Base-by-base conservation (phyloP, 1,284 basidiomycete species). In the Ganoderma lingzhi region DNA sequence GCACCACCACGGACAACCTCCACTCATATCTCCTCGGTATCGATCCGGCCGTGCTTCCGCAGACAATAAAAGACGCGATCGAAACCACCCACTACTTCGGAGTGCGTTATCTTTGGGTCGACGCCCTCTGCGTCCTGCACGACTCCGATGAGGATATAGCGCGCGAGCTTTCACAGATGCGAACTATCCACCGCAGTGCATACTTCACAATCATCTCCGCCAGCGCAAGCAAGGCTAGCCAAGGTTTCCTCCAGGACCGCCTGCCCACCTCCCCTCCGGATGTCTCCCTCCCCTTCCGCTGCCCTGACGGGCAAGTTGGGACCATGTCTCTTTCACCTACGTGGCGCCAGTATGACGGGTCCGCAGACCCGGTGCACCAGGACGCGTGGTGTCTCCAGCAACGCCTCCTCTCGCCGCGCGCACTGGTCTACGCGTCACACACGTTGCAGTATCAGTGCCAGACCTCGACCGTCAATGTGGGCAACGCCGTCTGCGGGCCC, bases 311-410 rank as follows among this genome's bases (percentile, higher is more conserved):
- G 9, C 35, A 67, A 39, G 48, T 69, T 39, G 71, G 67, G 44
- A 59, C 63, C 12, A 58, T 72, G 55, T 62, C 32, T 17, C 59
- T 70, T 14, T 68, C 64, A 39, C 69, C 71, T 3, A 60, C 64
- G 3, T 69, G 62, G 65, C 63, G 63, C 15, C 65, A 65, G 60
- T 69, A 71, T 23, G 64, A 67, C 58, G 67, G 62, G 6, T 61
- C 65, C 2, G 23, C 58, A 2, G 71, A 69, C 53, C 64, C 70
- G 6, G 59, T 73, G 35, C 62, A 60, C 55, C 30, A 64, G 35
- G 70, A 70, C 3, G 72, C 65, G 1, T 73, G 72, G 72, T 73
- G 72, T 61, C 48, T 73, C 28, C 59, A 69, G 39, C 70, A 73
- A 56, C 61, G 61, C 28, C 51, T 73, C 10, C 64, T 73, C 41